phyloP scores from a whole-genome alignment of 345 rosid genomes.

The Hypericum perforatum region DNA sequence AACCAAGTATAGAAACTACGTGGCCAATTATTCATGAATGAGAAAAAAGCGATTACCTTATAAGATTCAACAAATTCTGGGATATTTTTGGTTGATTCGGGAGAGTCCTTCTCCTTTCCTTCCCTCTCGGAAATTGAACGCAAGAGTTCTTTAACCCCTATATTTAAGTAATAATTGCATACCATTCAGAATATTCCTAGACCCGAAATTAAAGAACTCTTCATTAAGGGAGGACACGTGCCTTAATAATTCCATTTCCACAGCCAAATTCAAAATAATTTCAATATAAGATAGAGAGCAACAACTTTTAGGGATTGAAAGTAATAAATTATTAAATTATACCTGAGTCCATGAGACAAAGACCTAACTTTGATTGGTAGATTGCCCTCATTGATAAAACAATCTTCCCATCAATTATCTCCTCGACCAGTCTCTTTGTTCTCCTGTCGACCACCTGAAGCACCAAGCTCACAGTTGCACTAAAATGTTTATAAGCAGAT shows the following conservation, averaged over 20 bases:
- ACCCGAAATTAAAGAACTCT: too few species aligned
- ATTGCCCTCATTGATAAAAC: constrained; percentile 87
- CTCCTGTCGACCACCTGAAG: constrained; percentile 72
- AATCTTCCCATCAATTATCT: constrained; percentile 76
- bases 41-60: constrained; percentile 34
- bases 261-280: too few species aligned
- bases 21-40: neutral
- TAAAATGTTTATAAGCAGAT: too few species aligned
- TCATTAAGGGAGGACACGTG: too few species aligned
- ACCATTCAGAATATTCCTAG: too few species aligned
- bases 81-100: constrained; percentile 72
- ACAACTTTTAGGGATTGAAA: neutral
- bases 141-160: constrained; percentile 80
- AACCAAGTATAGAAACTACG: neutral
- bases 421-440: constrained; percentile 85
- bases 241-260: too few species aligned
- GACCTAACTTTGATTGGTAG: constrained; percentile 88
- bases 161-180: constrained; percentile 10
- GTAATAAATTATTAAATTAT: constrained; percentile 2
- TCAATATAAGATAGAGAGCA: too few species aligned
- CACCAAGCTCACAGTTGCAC: constrained; percentile 15
- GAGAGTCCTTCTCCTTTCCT: constrained; percentile 71
- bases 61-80: constrained; percentile 59
- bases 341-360: constrained; percentile 81
- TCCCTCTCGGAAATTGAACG: constrained; percentile 78